Evolutionary conservation across 306 rosid genomes (phyloP).

Genomic region (Morella rubra): DNA sequence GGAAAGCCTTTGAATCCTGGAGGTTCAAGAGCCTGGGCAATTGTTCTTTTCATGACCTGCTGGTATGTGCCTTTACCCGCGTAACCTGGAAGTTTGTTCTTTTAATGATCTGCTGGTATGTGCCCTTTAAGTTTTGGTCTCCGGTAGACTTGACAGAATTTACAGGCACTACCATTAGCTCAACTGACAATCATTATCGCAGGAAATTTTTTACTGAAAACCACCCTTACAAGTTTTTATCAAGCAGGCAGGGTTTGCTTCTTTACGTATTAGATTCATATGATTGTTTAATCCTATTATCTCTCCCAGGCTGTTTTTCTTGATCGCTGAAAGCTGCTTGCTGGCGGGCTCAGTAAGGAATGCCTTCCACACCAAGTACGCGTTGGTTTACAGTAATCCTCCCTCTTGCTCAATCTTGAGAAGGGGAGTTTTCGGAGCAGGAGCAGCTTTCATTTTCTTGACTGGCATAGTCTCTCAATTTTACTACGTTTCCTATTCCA

Average conservation of each 20-base stretch:
- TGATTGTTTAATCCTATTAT: not conserved
- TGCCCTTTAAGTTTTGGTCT: not conserved
- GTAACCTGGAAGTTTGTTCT: conserved; percentile 41
- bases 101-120: conserved; percentile 90
- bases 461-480: conserved; percentile 65
- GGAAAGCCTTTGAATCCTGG: conserved; percentile 88
- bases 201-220: not conserved
- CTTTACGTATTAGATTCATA: conserved; percentile 13
- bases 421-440: conserved; percentile 89
- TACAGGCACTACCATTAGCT: not conserved
- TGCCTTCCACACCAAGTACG: conserved; percentile 90
- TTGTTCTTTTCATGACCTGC: conserved; percentile 85
- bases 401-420: conserved; percentile 72
- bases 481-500: conserved; percentile 82
- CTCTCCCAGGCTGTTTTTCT: conserved; percentile 72
- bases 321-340: conserved; percentile 86
- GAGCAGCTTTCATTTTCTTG: conserved; percentile 80
- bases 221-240: not conserved
- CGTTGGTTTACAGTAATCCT: conserved; percentile 28
- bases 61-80: conserved; percentile 53
- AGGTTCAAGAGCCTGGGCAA: conserved; percentile 86
- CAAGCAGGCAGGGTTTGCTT: conserved; percentile 3
- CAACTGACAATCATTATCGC: not conserved
- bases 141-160: not conserved
- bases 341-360: conserved; percentile 91